phyloP scores from a whole-genome alignment of 305 asterid genomes.

The Solanum hybrid region DNA sequence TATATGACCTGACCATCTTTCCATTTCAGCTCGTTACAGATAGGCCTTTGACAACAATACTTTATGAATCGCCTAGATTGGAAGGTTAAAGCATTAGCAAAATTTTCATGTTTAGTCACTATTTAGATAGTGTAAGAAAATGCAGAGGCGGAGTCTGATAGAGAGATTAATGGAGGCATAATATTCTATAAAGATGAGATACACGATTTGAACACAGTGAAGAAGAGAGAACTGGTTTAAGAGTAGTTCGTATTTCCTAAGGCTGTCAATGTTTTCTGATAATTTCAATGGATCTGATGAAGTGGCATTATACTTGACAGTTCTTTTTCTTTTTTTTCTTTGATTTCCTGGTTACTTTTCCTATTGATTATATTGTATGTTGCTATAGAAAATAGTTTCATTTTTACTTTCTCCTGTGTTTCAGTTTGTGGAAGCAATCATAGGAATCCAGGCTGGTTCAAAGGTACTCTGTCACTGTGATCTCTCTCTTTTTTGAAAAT shows the following conservation, averaged over 20 bases:
- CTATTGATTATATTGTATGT: background rate
- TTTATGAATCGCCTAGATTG: background rate
- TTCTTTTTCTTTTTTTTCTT: background rate
- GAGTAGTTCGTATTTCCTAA: background rate
- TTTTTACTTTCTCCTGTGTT: background rate
- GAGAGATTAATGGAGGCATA: background rate
- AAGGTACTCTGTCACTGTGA: slow-evolving; percentile 31
- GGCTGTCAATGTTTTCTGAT: background rate
- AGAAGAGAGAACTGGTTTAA: background rate
- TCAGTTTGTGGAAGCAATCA: slow-evolving; percentile 90
- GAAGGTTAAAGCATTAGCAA: background rate
- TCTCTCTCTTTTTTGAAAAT: background rate
- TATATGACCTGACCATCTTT: background rate
- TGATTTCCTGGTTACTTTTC: background rate
- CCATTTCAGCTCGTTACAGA: background rate
- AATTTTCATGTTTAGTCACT: background rate
- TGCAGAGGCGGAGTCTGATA: background rate
- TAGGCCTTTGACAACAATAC: background rate
- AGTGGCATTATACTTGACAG: background rate
- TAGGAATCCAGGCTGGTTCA: slow-evolving; percentile 59
- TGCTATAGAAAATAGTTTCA: background rate
- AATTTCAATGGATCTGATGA: background rate
- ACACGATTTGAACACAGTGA: background rate
- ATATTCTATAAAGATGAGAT: background rate
- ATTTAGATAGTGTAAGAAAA: background rate